A percentile compares a stretch with the other conserved stretches of the same genome.
Conservation (phyloP, 176 grass and related monocot genomes). For the Bonia amplexicaulis region DNA sequence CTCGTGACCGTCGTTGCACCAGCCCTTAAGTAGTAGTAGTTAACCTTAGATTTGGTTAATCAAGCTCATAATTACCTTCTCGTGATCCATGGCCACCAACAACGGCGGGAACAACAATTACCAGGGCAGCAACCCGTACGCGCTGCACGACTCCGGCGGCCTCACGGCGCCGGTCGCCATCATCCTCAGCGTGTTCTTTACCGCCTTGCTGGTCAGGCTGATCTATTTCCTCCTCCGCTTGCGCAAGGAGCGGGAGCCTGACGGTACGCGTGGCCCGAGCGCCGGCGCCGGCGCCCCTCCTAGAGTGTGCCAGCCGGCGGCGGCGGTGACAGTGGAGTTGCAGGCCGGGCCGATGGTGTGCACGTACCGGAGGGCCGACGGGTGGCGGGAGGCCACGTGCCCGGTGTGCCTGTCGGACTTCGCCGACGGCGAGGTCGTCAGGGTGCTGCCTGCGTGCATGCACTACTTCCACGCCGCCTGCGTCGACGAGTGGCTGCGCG, state of each 20-base stretch:
- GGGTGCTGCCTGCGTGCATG: conserved; percentile 20
- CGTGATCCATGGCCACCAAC: neutral
- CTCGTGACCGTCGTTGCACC: neutral
- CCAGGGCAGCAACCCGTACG: neutral
- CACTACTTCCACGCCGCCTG: conserved; percentile 38
- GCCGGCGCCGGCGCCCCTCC: neutral
- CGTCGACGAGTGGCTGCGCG: conserved; percentile 29
- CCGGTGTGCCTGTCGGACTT: conserved; percentile 30
- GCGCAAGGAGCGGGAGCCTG: neutral
- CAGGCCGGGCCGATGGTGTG: neutral
- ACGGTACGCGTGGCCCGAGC: neutral
- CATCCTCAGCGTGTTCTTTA: neutral
- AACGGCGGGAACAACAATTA: neutral
- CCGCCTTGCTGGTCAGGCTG: neutral
- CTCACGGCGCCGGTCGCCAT: neutral
- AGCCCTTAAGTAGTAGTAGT: neutral
- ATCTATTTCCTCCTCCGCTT: neutral
- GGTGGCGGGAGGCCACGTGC: conserved; percentile 4
- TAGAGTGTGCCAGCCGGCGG: neutral
- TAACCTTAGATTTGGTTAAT: neutral
- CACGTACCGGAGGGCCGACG: conserved; percentile 9
- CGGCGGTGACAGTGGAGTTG: neutral
- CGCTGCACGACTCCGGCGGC: neutral
- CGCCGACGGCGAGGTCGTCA: neutral
- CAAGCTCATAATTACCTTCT: neutral